A percentile compares a stretch with the other conserved stretches of the same genome.
phyloP scores from a whole-genome alignment of 2,329 filamentous ascomycete genomes.

The Claviceps digitariae region DNA sequence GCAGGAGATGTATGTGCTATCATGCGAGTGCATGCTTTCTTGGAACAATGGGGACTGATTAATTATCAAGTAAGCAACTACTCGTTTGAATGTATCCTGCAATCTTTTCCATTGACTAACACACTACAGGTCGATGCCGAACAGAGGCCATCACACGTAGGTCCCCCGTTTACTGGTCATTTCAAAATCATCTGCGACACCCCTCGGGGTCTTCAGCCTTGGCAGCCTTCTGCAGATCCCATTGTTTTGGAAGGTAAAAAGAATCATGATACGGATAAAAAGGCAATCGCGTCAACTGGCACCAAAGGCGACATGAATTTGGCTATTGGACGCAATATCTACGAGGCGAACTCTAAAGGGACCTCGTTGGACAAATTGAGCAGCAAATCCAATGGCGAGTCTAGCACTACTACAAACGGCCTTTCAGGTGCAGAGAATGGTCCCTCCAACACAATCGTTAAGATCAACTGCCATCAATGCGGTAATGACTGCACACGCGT shows the following conservation, averaged over 20 bases:
- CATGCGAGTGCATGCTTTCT: conserved; percentile 94
- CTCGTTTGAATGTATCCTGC: neutral
- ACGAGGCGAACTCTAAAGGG: conserved; percentile 77
- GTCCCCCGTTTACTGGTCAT: conserved; percentile 92
- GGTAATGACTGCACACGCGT: conserved; percentile 71
- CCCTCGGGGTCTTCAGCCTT: conserved; percentile 83
- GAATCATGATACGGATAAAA: conserved; percentile 56
- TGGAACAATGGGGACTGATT: conserved; percentile 97
- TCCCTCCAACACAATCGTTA: conserved; percentile 50
- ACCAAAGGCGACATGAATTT: conserved; percentile 75
- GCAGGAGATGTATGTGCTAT: conserved; percentile 97
- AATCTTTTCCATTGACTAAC: neutral
- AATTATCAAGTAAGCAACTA: conserved; percentile 77
- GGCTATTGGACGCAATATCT: conserved; percentile 90
- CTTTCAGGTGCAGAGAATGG: conserved; percentile 42
- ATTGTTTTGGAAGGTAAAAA: conserved; percentile 48
- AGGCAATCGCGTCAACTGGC: conserved; percentile 50
- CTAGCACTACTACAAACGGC: conserved; percentile 53
- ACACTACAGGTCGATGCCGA: conserved; percentile 75
- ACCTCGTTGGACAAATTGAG: conserved; percentile 56
- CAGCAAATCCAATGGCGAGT: conserved; percentile 64
- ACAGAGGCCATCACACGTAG: conserved; percentile 86
- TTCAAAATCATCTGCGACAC: conserved; percentile 96
- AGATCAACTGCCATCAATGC: conserved; percentile 80
- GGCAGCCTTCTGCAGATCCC: conserved; percentile 78